phyloP scores from a whole-genome alignment of 371 early-diverging fungal species.

The Mortierella sp. region DNA sequence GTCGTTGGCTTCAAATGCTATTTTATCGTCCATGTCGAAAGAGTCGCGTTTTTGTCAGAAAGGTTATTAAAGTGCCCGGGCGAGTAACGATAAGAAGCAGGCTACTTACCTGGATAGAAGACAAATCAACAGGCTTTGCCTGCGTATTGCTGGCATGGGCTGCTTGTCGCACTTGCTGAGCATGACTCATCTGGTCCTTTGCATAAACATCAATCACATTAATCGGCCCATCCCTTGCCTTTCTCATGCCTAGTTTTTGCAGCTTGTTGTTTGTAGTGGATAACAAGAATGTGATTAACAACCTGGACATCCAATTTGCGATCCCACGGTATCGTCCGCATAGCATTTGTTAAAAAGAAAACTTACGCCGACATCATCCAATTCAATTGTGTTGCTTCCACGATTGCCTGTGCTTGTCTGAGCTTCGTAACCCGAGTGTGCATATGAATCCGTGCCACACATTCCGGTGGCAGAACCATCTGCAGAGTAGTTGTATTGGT shows the following conservation, averaged over 20 bases:
- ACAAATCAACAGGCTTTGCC: constrained; percentile 39
- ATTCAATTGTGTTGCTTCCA: constrained; percentile 23
- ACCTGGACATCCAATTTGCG: too few species aligned
- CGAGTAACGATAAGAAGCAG: constrained; percentile 41
- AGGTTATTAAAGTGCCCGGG: constrained; percentile 12
- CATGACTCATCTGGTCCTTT: constrained; percentile 59
- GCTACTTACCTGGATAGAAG: constrained; percentile 40
- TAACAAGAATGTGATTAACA: too few species aligned
- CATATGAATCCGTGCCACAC: constrained; percentile 8
- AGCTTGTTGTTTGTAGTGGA: too few species aligned
- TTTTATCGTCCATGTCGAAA: neutral
- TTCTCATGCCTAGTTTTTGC: constrained; percentile 58
- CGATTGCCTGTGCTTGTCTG: constrained; percentile 2
- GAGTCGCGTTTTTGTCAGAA: constrained; percentile 17
- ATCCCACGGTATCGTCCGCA: too few species aligned
- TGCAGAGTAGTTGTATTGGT: constrained; percentile 31
- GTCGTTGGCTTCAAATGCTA: constrained; percentile 57
- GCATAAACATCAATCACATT: constrained; percentile 65
- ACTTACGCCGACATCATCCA: constrained; percentile 59
- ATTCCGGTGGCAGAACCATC: constrained; percentile 9
- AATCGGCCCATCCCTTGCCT: constrained; percentile 56
- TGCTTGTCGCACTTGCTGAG: constrained; percentile 57
- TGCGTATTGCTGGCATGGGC: constrained; percentile 22
- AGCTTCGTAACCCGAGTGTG: neutral
- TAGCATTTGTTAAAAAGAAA: neutral